phyloP scores from a whole-genome alignment of 495 filamentous ascomycete species.

The Neurospora sp. region DNA sequence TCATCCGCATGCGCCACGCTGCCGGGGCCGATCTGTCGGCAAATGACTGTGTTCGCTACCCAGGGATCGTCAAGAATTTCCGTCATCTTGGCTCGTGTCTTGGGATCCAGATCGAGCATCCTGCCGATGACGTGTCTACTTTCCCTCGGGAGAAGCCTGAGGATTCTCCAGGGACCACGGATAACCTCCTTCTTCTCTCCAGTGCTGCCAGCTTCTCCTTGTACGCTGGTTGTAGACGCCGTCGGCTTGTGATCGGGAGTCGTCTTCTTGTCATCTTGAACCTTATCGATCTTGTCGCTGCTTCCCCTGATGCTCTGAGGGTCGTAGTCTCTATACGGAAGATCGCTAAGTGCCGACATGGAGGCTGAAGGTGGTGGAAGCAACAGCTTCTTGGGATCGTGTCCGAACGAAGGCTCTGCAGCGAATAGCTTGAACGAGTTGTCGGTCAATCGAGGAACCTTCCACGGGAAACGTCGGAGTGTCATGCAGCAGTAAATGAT shows the following conservation, averaged over 20 bases:
- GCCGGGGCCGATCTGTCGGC: constrained; percentile 36
- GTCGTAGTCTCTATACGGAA: constrained; percentile 28
- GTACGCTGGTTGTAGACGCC: background rate
- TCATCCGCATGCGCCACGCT: constrained; percentile 37
- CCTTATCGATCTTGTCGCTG: background rate
- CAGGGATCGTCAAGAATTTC: constrained; percentile 87
- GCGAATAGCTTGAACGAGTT: constrained; percentile 93
- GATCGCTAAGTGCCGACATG: constrained; percentile 25
- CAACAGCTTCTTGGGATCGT: constrained; percentile 37
- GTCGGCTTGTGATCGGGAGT: constrained; percentile 5
- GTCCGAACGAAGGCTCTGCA: constrained; percentile 53
- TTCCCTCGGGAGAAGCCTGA: constrained; percentile 86
- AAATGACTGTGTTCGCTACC: constrained; percentile 61
- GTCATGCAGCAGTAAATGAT: constrained; percentile 99
- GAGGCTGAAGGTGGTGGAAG: constrained; percentile 27
- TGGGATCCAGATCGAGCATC: constrained; percentile 88
- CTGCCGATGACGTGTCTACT: constrained; percentile 79
- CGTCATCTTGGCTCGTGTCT: constrained; percentile 67
- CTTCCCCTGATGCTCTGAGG: constrained; percentile 12
- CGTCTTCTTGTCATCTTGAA: constrained; percentile 7
- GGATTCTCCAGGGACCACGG: constrained; percentile 84
- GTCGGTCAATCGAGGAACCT: constrained; percentile 81
- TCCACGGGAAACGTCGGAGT: constrained; percentile 92
- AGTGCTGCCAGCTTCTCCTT: constrained; percentile 15
- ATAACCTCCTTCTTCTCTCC: constrained; percentile 65